Base-by-base conservation (phyloP, 148 eudicot genomes). In the Pouteria glomerata region DNA sequence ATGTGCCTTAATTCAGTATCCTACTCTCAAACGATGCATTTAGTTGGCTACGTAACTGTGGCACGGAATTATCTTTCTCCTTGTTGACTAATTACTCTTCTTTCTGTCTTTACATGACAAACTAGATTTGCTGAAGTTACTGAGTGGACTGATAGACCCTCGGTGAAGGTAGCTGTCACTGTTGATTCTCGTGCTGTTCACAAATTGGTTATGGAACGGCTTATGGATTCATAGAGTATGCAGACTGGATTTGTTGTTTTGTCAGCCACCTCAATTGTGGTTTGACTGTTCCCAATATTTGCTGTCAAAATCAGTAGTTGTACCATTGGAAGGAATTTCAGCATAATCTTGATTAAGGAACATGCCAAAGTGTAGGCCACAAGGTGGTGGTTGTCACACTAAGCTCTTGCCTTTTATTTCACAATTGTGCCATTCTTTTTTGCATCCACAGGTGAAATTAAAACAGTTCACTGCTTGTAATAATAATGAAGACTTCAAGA, bases 81-180 rank as follows among this genome's bases (percentile, higher is more conserved):
- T 62, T 21, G 21, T 50, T 34, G 12, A 2, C 42, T 8, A 8
- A 11, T 15, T 15, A 33, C 30, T 53, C 55, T 39, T 26, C 39
- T 8, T 33, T 48, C 14, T 34, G 6, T 52, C 26, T 2, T 51
- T 45, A 62, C 7, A 1, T 64, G 48, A 35, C 27, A 29, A 68
- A 64, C 67, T 67, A 89, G 97, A 84, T 95, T 89, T 81, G 87
- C 11, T 24, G 96, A 89, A 82, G 85, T 68, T 34, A 89, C 93
- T 1, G 99, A 89, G 75, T 95, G 99, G 99, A 71, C 79, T 1
- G 79, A 88, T 79, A 91, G 88, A 68, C 97, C 97, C 47, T 75
- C 87, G 12, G 89, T 95, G 21, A 95, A 95, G 85, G 97, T 95
- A 64, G 99, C 99, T 33, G 97, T 95, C 57, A 89, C 99, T 16